A percentile compares a stretch with the other conserved stretches of the same genome.
These are phyloP conservation scores for Carpinus fangiana DNA, from an alignment of 306 rosid species.

Conservation along the genomic window DNA sequence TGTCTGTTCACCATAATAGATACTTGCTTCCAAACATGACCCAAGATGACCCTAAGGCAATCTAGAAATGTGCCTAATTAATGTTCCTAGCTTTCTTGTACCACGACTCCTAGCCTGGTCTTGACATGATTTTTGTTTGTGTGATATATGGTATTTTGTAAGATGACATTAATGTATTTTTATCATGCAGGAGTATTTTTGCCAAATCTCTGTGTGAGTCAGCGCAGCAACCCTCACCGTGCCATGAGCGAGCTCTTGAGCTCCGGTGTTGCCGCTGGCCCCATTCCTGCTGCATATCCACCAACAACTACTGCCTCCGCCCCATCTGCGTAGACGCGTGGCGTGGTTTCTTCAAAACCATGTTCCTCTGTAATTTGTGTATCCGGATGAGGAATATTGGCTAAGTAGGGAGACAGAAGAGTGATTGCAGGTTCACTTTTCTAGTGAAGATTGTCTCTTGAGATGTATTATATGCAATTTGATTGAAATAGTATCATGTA, in stretches of 20 bases:
- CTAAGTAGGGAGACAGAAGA: neutral
- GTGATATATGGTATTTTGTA: no score
- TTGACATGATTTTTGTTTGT: neutral
- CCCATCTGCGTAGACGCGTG: conserved; percentile 17
- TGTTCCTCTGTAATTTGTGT: neutral
- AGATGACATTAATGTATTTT: neutral
- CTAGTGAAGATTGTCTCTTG: neutral
- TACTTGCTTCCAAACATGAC: neutral
- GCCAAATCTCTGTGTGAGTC: conserved; percentile 61
- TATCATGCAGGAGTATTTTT: conserved; percentile 60
- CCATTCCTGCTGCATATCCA: conserved; percentile 14
- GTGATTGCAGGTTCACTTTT: neutral
- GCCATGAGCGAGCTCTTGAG: conserved; percentile 63
- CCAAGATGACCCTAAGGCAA: neutral
- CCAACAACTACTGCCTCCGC: neutral
- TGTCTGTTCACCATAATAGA: neutral
- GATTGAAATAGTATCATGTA: neutral
- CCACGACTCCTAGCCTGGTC: neutral
- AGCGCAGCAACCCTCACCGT: conserved; percentile 61
- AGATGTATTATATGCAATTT: neutral
- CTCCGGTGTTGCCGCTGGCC: conserved; percentile 65
- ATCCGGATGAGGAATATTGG: neutral
- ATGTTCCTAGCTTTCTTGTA: neutral
- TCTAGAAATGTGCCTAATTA: neutral
- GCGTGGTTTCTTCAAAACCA: neutral